Evolutionary conservation across 2,329 filamentous ascomycete species (phyloP).

Genomic region (Ascochyta koolunga): DNA sequence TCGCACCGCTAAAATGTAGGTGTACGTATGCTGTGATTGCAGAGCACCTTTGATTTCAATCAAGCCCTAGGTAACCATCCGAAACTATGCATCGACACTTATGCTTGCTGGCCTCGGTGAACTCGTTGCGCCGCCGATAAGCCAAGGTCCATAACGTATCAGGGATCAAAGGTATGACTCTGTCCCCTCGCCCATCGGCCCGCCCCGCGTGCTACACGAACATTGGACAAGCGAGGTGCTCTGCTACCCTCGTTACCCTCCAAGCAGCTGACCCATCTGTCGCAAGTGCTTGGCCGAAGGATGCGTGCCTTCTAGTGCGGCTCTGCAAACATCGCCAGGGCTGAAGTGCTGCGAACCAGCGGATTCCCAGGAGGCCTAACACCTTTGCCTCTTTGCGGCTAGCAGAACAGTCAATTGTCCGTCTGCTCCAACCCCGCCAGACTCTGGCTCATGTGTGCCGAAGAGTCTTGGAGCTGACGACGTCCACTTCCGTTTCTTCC

Average conservation of each 20-base stretch:
- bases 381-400: slow-evolving; percentile 22
- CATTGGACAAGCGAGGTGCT: slow-evolving; percentile 10
- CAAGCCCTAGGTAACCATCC: neutral
- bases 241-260: slow-evolving; percentile 16
- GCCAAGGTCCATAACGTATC: neutral
- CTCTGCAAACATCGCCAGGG: slow-evolving; percentile 35
- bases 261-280: slow-evolving; percentile 19
- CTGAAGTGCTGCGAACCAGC: slow-evolving; percentile 25
- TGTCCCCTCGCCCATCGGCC: slow-evolving; percentile 21
- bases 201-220: slow-evolving; percentile 26
- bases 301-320: slow-evolving; percentile 30
- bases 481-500: neutral
- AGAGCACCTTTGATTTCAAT: neutral
- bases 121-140: neutral
- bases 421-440: slow-evolving; percentile 4
- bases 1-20: slow-evolving; percentile 22
- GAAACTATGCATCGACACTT: neutral
- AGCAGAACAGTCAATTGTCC: slow-evolving; percentile 1
- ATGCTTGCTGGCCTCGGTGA: neutral
- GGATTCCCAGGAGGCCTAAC: slow-evolving; percentile 21
- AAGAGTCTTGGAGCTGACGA: neutral
- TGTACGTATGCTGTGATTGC: neutral
- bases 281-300: slow-evolving; percentile 24
- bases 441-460: neutral
- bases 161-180: slow-evolving; percentile 27